Evolutionary conservation across 2,329 filamentous ascomycete species (phyloP), one percentile per base, ranked within the genome.

Genomic region (Cercospora berteroae): DNA sequence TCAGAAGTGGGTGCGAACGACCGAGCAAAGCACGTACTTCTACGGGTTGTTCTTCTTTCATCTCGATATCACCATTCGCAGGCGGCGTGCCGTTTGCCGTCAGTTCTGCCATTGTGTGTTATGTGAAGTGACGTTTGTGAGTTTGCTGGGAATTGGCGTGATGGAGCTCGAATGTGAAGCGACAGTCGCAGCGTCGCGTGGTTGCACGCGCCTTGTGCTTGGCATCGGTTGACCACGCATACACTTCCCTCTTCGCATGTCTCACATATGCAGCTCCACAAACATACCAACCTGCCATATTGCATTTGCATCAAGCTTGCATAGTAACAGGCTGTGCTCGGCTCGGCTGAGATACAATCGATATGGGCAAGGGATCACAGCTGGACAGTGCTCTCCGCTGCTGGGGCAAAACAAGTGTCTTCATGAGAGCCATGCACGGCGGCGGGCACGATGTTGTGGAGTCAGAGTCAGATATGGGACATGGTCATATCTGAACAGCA

Each of bases 11-110:
- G 57, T 16, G 56, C 60, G 33, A 20, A 18, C 25, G 55, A 29
- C 13, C 6, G 27, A 33, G 13, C 13, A 29, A 4, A 9, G 18
- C 13, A 48, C 61, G 18, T 71, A 75, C 75, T 65, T 76, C 74
- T 63, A 67, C 56, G 9, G 66, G 69, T 12, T 69, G 44, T 62
- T 77, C 77, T 60, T 79, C 77, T 64, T 78, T 79, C 78, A 79
- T 79, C 63, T 77, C 76, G 5, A 77, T 66, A 61, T 79, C 77
- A 13, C 63, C 64, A 16, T 60, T 69, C 3, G 66, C 39, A 5
- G 67, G 60, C 23, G 69, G 36, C 10, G 31, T 68, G 59, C 74
- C 75, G 52, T 78, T 78, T n/a, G 72, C 27, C 8, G 63, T 36
- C 52, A 62, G 25, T 13, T 75, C 74, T 16, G 74, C 75, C 76